Base-by-base conservation (phyloP, 129 eudicot genomes). In the Apium graveolens region DNA sequence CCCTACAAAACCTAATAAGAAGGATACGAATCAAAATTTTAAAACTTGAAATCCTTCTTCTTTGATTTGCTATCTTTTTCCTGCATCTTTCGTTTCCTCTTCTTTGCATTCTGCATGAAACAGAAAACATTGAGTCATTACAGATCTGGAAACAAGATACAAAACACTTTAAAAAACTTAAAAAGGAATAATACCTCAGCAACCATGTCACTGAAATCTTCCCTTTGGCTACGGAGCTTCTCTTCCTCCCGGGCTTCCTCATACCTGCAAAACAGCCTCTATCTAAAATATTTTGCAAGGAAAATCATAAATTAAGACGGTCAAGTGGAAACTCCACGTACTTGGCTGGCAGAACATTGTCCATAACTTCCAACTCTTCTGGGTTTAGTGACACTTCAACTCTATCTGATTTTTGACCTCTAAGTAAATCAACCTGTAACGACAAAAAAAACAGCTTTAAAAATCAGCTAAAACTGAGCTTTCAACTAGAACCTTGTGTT, bases 171-270 rank as follows among this genome's bases (percentile, higher is more conserved):
- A 66, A 74, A 49, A 44, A 12, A 11, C 20, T 55, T 26, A 31
- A 39, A 10, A 45, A 20, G 0, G 44, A 69, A 24, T 13, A 85
- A 10, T 74, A 96, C 99, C 97, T 96, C 97, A 1, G 95, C 97
- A 83, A 96, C 99, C 99, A 96, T 96, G 82, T 96, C 99, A 80
- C 99, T 96, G 89, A 96, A 96, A 81, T 96, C 97, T 82, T 96
- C 99, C 14, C 83, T 83, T 84, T 96, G 92, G 78, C 87, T 96
- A 62, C 91, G 97, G 81, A 85, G 78, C 80, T 91, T 96, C 84
- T 92, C 99, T 85, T 90, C 99, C 86, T 96, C 99, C 26, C 99
- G 88, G 69, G 97, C 99, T 84, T 96, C 96, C 87, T 90, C 98
- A 9, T 93, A 93, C 81, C 98, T 93, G 81, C 69, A 53, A 76